Conservation (phyloP, 2,329 filamentous ascomycete species). For the Nigrospora osmanthi region DNA sequence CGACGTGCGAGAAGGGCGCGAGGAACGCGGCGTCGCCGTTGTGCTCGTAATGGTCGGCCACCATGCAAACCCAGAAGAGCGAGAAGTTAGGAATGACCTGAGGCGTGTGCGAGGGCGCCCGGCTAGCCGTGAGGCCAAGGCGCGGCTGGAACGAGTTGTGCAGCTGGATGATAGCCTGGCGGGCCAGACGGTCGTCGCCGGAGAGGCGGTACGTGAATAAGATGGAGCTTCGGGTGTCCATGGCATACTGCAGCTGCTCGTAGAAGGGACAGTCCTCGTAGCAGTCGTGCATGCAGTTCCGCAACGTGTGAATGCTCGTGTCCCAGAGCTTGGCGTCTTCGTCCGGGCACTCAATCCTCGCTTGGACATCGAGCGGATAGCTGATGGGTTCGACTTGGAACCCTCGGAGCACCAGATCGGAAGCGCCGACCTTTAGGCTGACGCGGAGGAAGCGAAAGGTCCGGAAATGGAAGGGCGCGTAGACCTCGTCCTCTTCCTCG, state of each 20-base stretch:
- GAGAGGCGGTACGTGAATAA: conserved; percentile 22
- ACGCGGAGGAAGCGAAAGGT: too few species aligned
- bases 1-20: conserved; percentile 19
- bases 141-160: conserved; percentile 11
- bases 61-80: conserved; percentile 26
- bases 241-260: conserved; percentile 22
- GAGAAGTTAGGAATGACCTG: conserved; percentile 28
- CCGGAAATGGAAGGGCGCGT: too few species aligned
- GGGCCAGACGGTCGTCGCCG: conserved; percentile 20
- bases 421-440: too few species aligned
- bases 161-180: conserved; percentile 20
- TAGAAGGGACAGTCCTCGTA: conserved; percentile 27
- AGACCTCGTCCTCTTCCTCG: too few species aligned
- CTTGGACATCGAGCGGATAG: too few species aligned
- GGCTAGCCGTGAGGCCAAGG: conserved; percentile 23
- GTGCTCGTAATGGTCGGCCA: conserved; percentile 26
- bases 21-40: conserved; percentile 23
- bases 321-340: too few species aligned
- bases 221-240: conserved; percentile 15
- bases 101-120: conserved; percentile 24
- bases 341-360: too few species aligned
- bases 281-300: conserved; percentile 20
- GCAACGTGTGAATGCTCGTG: conserved; percentile 9
- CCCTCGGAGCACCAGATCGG: too few species aligned
- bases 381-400: too few species aligned